A percentile compares a stretch with the other conserved stretches of the same genome.
Evolutionary conservation across 2,329 filamentous ascomycete genomes (phyloP).

Genomic region (Biscogniauxia mediterranea): DNA sequence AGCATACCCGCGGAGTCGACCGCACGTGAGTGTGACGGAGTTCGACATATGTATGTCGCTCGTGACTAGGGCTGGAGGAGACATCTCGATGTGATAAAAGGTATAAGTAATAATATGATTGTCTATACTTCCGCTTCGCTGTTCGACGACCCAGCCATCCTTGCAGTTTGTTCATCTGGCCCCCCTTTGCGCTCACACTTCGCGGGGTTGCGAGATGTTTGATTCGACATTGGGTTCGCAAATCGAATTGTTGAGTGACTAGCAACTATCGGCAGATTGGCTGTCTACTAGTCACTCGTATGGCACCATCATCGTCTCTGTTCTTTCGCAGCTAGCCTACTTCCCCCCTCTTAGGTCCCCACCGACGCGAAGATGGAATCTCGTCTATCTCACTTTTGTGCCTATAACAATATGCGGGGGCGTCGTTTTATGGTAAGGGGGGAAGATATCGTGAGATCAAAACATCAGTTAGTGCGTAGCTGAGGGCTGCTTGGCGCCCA

Average conservation of each 20-base stretch:
- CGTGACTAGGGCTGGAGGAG: neutral
- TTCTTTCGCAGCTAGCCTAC: neutral
- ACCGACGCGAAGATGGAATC: neutral
- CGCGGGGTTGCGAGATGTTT: slow-evolving; percentile 19
- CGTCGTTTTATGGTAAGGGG: neutral
- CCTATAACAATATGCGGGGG: neutral
- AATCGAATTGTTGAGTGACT: slow-evolving; percentile 16
- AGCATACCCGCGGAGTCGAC: neutral
- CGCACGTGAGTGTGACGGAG: slow-evolving; percentile 8
- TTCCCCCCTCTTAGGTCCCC: neutral
- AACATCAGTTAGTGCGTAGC: neutral
- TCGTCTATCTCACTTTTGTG: neutral
- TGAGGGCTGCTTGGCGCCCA: neutral
- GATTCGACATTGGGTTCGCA: slow-evolving; percentile 20
- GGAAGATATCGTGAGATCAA: neutral
- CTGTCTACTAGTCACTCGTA: slow-evolving; percentile 7
- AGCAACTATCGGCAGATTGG: slow-evolving; percentile 15
- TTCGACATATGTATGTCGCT: neutral
- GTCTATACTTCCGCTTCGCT: slow-evolving; percentile 22
- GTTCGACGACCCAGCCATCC: slow-evolving; percentile 15
- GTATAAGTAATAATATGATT: slow-evolving; percentile 3
- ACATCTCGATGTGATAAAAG: slow-evolving; percentile 8
- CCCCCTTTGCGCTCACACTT: slow-evolving; percentile 19
- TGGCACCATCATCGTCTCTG: slow-evolving; percentile 2
- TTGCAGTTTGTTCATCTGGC: slow-evolving; percentile 20